Evolutionary conservation across 257 asterid species (phyloP).

Genomic region (Sherardia arvensis): DNA sequence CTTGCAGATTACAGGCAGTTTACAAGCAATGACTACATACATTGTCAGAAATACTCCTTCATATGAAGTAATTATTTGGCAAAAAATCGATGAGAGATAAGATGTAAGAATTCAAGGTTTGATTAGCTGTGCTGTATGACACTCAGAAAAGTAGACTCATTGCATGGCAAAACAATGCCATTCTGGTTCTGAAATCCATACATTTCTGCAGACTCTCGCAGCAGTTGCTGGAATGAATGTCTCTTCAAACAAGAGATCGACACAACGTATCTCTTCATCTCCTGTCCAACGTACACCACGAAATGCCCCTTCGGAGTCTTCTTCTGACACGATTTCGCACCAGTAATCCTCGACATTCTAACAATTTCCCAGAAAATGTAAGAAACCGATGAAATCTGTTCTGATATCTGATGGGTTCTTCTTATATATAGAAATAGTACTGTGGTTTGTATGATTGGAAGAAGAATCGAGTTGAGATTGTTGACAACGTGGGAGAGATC

Average conservation of each 20-base stretch:
- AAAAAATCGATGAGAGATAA: not conserved
- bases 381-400: not conserved
- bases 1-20: too few relatives aligned
- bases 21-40: not conserved
- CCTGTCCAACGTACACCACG: constrained; percentile 55
- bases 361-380: not conserved
- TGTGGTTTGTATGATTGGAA: not conserved
- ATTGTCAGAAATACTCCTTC: too few relatives aligned
- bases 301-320: constrained; percentile 52
- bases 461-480: constrained; percentile 14
- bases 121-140: not conserved
- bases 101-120: too few relatives aligned
- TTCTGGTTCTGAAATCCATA: constrained; percentile 36
- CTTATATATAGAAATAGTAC: not conserved
- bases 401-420: not conserved
- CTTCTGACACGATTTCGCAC: constrained; percentile 16
- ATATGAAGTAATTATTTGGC: not conserved
- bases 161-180: constrained; percentile 53
- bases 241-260: constrained; percentile 47
- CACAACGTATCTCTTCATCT: constrained; percentile 35
- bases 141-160: constrained; percentile 29
- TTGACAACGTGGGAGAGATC: constrained; percentile 11
- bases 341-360: not conserved
- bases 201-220: constrained; percentile 50
- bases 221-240: constrained; percentile 31